Base-by-base conservation (phyloP, 73 alveolate species). In the Paramecium caudatum region DNA sequence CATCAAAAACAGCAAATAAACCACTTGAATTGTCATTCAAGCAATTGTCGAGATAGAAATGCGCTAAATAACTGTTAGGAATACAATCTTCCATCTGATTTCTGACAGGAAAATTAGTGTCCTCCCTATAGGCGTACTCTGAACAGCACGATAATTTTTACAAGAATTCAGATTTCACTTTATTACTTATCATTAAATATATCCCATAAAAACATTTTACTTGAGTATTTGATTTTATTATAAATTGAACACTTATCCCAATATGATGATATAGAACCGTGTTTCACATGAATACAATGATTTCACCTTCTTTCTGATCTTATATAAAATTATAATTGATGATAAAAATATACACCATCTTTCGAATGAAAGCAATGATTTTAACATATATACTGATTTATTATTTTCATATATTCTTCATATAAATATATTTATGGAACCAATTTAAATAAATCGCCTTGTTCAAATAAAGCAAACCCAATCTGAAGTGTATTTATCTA, bases 61-160 rank as follows among this genome's bases (percentile, higher is more conserved):
- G 94, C 36, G 93, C 93, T 86, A 9, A 49, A 8, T 62, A 37
- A 62, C 23, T 19, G n/a, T 17, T 33, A 62, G 15, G 5, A 19
- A 61, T 92, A 94, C 98, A 94, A 93, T 97, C 99, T 94, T 97
- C 99, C 99, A 97, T 97, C 47, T 94, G 48, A 27, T 95, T 96
- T 84, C 99, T 87, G 82, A 80, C 94, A 47, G 94, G 95, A 12
- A 15, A 69, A 92, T 97, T 97, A 82, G 95, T 91, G 46, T 97
- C 98, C 83, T 97, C 99, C 81, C 94, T 94, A 78, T 94, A 96
- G 3, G 99, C 70, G 16, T 61, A 86, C 46, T 86, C 93, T 15
- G 63, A 47, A 74, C 69, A 37, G 12, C 69, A 74, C 17, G 19
- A 34, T n/a, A 74, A 10, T 43, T 74, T 39, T 10, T 37, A 27